Evolutionary conservation across 495 filamentous ascomycete genomes (phyloP).

Genomic region (Neurospora sp.): DNA sequence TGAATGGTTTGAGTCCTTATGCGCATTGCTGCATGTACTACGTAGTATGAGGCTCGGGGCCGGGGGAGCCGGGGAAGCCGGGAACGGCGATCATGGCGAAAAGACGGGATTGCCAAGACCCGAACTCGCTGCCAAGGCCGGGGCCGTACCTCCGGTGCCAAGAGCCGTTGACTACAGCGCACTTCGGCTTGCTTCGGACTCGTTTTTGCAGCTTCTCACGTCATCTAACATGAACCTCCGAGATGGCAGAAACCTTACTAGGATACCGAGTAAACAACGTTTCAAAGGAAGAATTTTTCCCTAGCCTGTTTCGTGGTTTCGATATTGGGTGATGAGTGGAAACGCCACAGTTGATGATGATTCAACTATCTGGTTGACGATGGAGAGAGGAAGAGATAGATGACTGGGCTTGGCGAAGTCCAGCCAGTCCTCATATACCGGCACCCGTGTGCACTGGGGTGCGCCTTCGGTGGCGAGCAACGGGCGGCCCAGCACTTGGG

Average conservation of each 20-base stretch:
- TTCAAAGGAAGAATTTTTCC: not conserved
- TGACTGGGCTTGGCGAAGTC: no score
- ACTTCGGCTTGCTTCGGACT: not conserved
- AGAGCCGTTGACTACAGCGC: not conserved
- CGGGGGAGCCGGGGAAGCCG: not conserved
- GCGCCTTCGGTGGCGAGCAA: no score
- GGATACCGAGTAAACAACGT: not conserved
- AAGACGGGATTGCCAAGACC: not conserved
- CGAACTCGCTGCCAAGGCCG: not conserved
- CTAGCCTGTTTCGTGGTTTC: not conserved
- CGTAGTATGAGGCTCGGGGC: not conserved
- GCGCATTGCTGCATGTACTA: not conserved
- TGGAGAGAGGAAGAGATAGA: no score
- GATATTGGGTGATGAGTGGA: not conserved
- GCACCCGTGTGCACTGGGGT: no score
- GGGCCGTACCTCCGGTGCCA: not conserved
- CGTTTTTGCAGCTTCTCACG: not conserved
- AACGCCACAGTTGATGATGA: no score
- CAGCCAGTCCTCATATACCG: no score
- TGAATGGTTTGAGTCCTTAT: not conserved
- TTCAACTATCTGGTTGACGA: no score
- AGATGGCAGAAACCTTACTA: not conserved
- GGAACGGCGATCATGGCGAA: not conserved
- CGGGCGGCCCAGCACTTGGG: no score
- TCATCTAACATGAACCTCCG: not conserved